Evolutionary conservation across 2,329 filamentous ascomycete genomes (phyloP), one percentile per base, ranked within the genome.

Genomic region (Elsinoe fawcettii): DNA sequence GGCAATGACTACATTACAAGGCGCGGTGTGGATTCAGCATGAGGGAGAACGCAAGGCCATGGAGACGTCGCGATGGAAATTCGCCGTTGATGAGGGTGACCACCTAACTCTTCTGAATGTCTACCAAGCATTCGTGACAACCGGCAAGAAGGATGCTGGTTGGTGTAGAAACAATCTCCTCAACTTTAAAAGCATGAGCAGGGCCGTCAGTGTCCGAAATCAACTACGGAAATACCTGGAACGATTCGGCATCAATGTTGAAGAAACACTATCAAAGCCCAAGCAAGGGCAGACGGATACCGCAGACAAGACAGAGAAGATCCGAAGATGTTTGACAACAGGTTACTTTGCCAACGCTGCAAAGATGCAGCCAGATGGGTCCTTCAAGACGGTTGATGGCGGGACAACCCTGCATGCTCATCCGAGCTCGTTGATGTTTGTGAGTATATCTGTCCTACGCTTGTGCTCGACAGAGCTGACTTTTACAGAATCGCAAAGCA

Each of bases 281-380:
- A 39, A 55, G 18, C 64, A 67, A 27, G 65, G 69, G 22, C 65
- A 68, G 70, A 74, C 69, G 0, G 74, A 73, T 2, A 75, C 73
- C 0, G 67, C 66, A 18, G 74, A 77, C 39, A 78, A 84, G 62
- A 80, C 83, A 1, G 88, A 95, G 65, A 80, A 86, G 62, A 92
- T 97, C 60, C 79, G 87, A 57, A 80, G 89, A 54, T 96, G 92
- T 71, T 79, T 99, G 22, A 90, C 92, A 2, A 82, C 86, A 2
- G 93, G 92, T 0, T 97, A 90, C 72, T 99, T 97, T 72, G 86
- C 90, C 0, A 90, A 97, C 69, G 91, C 90, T 3, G 93, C 93
- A 44, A 84, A 85, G 67, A 96, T 97, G 91, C 89, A 95, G 70
- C 80, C 88, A 0, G 92, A 97, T 74, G 93, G 93, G 12, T 91